phyloP scores from a whole-genome alignment of 2,329 filamentous ascomycete species.

The Diplodia scrobiculata region DNA sequence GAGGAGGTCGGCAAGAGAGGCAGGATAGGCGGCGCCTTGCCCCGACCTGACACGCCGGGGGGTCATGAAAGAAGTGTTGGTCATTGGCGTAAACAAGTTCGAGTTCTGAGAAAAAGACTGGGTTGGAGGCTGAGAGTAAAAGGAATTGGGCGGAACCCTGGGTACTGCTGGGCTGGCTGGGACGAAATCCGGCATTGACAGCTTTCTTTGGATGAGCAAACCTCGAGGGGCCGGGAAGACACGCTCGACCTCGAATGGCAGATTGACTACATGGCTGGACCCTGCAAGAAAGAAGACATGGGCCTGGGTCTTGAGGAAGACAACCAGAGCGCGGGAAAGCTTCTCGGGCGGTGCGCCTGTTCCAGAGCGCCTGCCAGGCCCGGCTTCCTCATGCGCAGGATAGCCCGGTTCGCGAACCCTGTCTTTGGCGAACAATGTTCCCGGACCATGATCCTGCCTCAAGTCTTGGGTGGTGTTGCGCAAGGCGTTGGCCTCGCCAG shows the following conservation, averaged over 20 bases:
- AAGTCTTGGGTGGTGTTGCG: conserved; percentile 14
- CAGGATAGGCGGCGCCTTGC: conserved; percentile 34
- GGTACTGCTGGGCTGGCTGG: conserved; percentile 48
- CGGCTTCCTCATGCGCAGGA: neutral
- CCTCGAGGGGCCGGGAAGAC: conserved; percentile 81
- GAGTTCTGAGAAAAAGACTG: conserved; percentile 27
- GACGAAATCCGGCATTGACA: conserved; percentile 52
- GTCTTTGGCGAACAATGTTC: conserved; percentile 34
- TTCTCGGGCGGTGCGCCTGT: conserved; percentile 33
- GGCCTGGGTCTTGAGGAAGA: conserved; percentile 88
- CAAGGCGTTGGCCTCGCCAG: conserved; percentile 37
- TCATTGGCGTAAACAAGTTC: conserved; percentile 13
- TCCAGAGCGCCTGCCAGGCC: conserved; percentile 31
- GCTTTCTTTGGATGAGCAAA: conserved; percentile 81
- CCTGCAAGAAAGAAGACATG: conserved; percentile 91
- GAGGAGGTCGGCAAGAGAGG: conserved; percentile 41
- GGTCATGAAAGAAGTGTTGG: conserved; percentile 36
- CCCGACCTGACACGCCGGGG: conserved; percentile 34
- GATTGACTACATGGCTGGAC: conserved; percentile 82
- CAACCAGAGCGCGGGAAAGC: conserved; percentile 67
- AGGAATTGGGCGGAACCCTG: conserved; percentile 76
- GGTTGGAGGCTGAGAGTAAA: conserved; percentile 57
- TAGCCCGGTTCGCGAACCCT: conserved; percentile 35
- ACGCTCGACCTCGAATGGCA: conserved; percentile 91
- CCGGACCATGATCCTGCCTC: conserved; percentile 16